A percentile compares a stretch with the other conserved stretches of the same genome.
Conservation (phyloP, 768 basidiomycete species). For the Hemileccinum rubropunctum region DNA sequence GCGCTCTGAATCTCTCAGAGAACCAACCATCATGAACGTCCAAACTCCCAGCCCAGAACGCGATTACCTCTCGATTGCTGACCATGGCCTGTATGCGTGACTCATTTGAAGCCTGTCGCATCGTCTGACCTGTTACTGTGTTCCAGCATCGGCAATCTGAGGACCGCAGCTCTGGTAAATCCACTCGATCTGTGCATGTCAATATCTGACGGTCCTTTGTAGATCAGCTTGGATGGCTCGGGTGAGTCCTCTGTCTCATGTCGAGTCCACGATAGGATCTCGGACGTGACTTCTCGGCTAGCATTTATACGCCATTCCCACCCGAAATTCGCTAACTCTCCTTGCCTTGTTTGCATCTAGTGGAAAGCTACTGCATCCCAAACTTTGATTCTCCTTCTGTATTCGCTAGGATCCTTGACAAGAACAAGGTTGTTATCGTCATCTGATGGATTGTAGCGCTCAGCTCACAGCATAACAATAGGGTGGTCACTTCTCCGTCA, state of each 20-base stretch:
- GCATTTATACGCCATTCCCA: background rate
- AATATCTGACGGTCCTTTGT: slow-evolving; percentile 5
- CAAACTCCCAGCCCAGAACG: slow-evolving; percentile 52
- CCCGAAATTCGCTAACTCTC: slow-evolving; percentile 3
- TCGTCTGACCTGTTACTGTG: slow-evolving; percentile 6
- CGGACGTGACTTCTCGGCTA: too few relatives aligned
- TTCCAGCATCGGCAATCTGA: slow-evolving; percentile 75
- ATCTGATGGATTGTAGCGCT: background rate
- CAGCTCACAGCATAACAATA: slow-evolving; percentile 25
- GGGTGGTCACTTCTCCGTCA: slow-evolving; percentile 91
- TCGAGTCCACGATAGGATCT: background rate
- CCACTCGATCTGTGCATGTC: background rate
- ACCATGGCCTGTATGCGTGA: slow-evolving; percentile 71
- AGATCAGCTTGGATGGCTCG: slow-evolving; percentile 80
- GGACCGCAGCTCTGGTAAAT: slow-evolving; percentile 72
- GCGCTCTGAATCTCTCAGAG: background rate
- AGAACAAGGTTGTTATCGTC: slow-evolving; percentile 51
- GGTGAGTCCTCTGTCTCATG: slow-evolving; percentile 41
- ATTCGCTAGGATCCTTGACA: slow-evolving; percentile 87
- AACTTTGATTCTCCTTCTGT: slow-evolving; percentile 93
- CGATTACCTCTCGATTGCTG: slow-evolving; percentile 72
- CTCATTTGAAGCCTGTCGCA: background rate
- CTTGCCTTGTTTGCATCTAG: slow-evolving; percentile 33
- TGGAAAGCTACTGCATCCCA: slow-evolving; percentile 91
- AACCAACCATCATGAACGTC: slow-evolving; percentile 40